A percentile compares a stretch with the other conserved stretches of the same genome.
phyloP scores from a whole-genome alignment of 192 early-diverging fungal genomes.

The Thamnidium elegans region DNA sequence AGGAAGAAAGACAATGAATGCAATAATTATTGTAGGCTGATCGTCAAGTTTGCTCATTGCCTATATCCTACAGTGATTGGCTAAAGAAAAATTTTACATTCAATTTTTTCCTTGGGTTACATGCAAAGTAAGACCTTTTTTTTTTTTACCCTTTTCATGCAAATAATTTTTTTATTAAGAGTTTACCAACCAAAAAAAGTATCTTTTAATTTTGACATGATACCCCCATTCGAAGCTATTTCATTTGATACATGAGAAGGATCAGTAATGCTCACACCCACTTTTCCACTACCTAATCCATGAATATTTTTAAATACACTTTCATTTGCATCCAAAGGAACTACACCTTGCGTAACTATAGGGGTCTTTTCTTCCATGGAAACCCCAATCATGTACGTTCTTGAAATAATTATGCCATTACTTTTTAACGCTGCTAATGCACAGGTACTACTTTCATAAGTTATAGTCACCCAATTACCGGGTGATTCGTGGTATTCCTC shows the following conservation, averaged over 20 bases:
- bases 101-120: background rate
- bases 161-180: background rate
- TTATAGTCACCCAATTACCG: constrained; percentile 33
- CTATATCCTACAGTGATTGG: constrained; percentile 12
- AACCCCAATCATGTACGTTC: too few relatives aligned
- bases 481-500: constrained; percentile 18
- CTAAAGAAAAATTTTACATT: background rate
- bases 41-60: constrained; percentile 21
- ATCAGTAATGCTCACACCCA: too few relatives aligned
- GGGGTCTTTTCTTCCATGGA: too few relatives aligned
- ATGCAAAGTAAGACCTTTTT: background rate
- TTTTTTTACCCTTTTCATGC: constrained; percentile 7
- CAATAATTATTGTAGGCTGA: constrained; percentile 5
- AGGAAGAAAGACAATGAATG: background rate
- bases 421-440: constrained; percentile 26
- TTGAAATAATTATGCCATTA: constrained; percentile 14
- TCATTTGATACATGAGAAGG: too few relatives aligned
- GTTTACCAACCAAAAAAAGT: constrained; percentile 8
- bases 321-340: too few relatives aligned
- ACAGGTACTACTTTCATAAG: constrained; percentile 21
- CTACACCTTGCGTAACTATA: too few relatives aligned
- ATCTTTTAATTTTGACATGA: background rate
- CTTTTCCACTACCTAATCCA: too few relatives aligned
- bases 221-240: too few relatives aligned
- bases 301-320: too few relatives aligned